A percentile compares a stretch with the other conserved stretches of the same genome.
These are phyloP conservation scores for Penicillium capsulatum DNA, from an alignment of 2,329 filamentous ascomycete species.

Conservation along the genomic window DNA sequence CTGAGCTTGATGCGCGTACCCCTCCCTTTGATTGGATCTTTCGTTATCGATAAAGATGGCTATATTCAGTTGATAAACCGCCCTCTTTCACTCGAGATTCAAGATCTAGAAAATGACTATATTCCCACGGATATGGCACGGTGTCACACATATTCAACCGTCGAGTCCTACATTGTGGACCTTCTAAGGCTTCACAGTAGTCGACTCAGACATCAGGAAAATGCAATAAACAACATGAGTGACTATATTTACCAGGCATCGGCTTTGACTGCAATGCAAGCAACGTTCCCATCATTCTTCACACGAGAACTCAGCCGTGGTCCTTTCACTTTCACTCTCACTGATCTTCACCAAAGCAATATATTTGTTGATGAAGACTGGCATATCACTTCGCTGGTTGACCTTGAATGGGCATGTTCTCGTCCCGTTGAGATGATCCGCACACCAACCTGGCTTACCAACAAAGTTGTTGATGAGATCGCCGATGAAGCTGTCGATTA, in stretches of 20 bases:
- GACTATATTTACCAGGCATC: conserved; percentile 12
- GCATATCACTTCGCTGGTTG: conserved; percentile 23
- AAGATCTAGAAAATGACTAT: conserved; percentile 25
- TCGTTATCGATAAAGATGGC: conserved; percentile 3
- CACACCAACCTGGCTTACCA: conserved; percentile 25
- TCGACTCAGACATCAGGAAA: conserved; percentile 22
- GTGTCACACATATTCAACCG: conserved; percentile 18
- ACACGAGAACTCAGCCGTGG: conserved; percentile 29
- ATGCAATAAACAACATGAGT: conserved; percentile 15
- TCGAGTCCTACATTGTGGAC: conserved; percentile 22
- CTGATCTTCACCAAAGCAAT: conserved; percentile 41
- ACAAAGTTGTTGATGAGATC: conserved; percentile 16
- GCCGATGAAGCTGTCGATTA: conserved; percentile 11
- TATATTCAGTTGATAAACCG: conserved; percentile 5
- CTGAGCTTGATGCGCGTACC: conserved; percentile 1
- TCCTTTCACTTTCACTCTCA: conserved; percentile 35
- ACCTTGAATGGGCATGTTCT: conserved; percentile 25
- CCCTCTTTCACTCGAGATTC: conserved; percentile 2
- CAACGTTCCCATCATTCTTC: conserved; percentile 25
- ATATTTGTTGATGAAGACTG: conserved; percentile 25
- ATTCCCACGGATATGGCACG: conserved; percentile 23
- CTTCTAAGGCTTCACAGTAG: conserved; percentile 20
- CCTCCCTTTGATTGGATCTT: conserved; percentile 5
- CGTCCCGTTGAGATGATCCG: conserved; percentile 21
- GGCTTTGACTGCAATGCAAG: conserved; percentile 28